These are phyloP conservation scores for Pichia kluyveri DNA, from an alignment of 805 yeast genomes.

Conservation along the genomic window DNA sequence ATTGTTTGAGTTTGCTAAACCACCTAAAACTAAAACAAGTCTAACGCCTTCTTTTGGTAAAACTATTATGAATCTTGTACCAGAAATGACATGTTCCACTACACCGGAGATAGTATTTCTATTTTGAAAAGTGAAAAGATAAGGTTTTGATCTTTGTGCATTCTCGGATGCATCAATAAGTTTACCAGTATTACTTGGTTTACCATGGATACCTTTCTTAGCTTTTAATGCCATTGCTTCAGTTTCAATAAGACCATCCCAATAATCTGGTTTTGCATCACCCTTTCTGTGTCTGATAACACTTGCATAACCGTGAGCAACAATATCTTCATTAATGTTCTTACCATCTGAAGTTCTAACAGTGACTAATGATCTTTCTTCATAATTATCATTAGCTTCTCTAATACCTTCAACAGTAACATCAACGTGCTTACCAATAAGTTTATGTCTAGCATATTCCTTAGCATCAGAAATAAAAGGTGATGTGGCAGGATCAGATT, in stretches of 20 bases:
- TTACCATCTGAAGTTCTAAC: conserved; percentile 39
- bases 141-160: conserved; percentile 62
- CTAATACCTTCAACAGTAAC: conserved; percentile 57
- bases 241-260: conserved; percentile 69
- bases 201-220: conserved; percentile 56
- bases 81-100: conserved; percentile 65
- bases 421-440: conserved; percentile 63
- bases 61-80: conserved; percentile 54
- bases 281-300: conserved; percentile 73
- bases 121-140: conserved; percentile 58
- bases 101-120: conserved; percentile 57
- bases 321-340: conserved; percentile 54
- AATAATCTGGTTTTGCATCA: conserved; percentile 57
- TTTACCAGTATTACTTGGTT: conserved; percentile 50
- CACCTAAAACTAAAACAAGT: conserved; percentile 68
- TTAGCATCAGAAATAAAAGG: conserved; percentile 57
- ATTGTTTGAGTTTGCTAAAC: conserved; percentile 41
- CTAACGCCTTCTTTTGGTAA: conserved; percentile 66
- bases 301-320: conserved; percentile 62
- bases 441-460: conserved; percentile 61
- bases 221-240: conserved; percentile 51
- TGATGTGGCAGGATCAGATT: conserved; percentile 45
- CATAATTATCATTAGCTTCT: conserved; percentile 49
- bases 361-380: conserved; percentile 58
- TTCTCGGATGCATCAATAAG: conserved; percentile 75